Evolutionary conservation across 1,284 basidiomycete species (phyloP).

Genomic region (Marasmius oreades): DNA sequence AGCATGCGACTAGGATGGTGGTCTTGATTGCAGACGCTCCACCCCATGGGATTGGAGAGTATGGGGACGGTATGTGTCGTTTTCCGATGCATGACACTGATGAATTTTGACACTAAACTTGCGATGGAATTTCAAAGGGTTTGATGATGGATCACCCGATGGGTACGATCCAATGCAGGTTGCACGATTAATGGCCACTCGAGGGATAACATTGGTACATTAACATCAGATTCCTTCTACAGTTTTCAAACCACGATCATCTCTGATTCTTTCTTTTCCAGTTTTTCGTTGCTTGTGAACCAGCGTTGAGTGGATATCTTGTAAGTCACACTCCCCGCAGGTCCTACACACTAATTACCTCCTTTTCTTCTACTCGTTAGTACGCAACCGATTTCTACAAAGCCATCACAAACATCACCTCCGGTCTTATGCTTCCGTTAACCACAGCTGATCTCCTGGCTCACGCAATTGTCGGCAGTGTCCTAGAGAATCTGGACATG

Average conservation of each 20-base stretch:
- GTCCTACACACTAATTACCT: slow-evolving; percentile 20
- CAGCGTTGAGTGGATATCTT: slow-evolving; percentile 90
- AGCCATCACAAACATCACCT: slow-evolving; percentile 89
- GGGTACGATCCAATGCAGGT: slow-evolving; percentile 89
- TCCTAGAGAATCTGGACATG: slow-evolving; percentile 98
- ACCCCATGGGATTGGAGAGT: slow-evolving; percentile 91
- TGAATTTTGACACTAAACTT: slow-evolving; percentile 7
- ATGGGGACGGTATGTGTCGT: slow-evolving; percentile 76
- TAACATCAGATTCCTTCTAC: slow-evolving; percentile 9
- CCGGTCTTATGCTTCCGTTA: slow-evolving; percentile 92
- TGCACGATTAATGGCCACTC: slow-evolving; percentile 85
- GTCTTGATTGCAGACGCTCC: slow-evolving; percentile 97
- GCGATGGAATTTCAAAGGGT: slow-evolving; percentile 46
- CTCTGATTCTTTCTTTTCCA: slow-evolving; percentile 26
- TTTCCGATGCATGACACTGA: neutral
- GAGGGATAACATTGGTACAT: slow-evolving; percentile 82
- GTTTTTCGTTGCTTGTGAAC: slow-evolving; percentile 99
- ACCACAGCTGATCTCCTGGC: slow-evolving; percentile 94
- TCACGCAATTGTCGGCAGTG: slow-evolving; percentile 97
- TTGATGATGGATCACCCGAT: slow-evolving; percentile 90
- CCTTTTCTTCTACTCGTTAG: slow-evolving; percentile 34
- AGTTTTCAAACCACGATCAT: too few species aligned
- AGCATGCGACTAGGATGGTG: slow-evolving; percentile 89
- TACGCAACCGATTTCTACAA: slow-evolving; percentile 95
- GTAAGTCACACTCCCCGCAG: slow-evolving; percentile 41